Evolutionary conservation across 371 early-diverging fungal species (phyloP), one percentile per base, ranked within the genome.

Genomic region (Lichtheimia hyalospora): DNA sequence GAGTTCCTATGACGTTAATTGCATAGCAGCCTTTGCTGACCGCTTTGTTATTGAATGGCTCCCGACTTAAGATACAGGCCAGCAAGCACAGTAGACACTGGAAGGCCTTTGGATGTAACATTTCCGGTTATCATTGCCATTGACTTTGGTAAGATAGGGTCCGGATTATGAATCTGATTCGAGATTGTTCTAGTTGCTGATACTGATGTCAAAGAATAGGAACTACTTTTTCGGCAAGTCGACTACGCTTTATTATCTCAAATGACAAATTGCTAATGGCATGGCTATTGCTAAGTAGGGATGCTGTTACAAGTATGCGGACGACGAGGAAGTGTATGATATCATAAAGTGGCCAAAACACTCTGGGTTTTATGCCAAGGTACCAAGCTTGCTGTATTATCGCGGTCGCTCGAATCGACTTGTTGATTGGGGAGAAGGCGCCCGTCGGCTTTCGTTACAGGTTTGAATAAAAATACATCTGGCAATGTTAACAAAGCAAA

Each of bases 391-490:
- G 10, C 48, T 65, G 5, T 68, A 63, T 34, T 72, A 72, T 49
- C 50, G 57, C 18, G 62, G 41, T 18, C 57, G 51, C 1, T 52
- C 64, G 10, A 24, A 51, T 2, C 62, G 62, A 43, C 16, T 77
- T 55, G 61, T 71, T 46, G 72, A 74, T 2, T 81, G 81, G 81
- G 81, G 81, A 24, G 73, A 75, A 40, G 81, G 75, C 16, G 81
- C 81, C 46, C 70, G 74, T 43, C 68, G 73, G 1, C 70, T 67
- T 5, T 70, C 75, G 52, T 49, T 77, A 27, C 77, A 75, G 53
- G 78, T 78, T 46, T 18, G 52, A 34, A 5, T 25, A 25, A 25
- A 25, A 25, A 25, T 13, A 54, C 43, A 27, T 10, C 13, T 18
- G 43, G 13, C 34, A 52, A 34, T 8, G 10, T 34, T 8, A 34